Evolutionary conservation across 495 filamentous ascomycete genomes (phyloP), one percentile per base, ranked within the genome.

Genomic region (Penicillium canariense): DNA sequence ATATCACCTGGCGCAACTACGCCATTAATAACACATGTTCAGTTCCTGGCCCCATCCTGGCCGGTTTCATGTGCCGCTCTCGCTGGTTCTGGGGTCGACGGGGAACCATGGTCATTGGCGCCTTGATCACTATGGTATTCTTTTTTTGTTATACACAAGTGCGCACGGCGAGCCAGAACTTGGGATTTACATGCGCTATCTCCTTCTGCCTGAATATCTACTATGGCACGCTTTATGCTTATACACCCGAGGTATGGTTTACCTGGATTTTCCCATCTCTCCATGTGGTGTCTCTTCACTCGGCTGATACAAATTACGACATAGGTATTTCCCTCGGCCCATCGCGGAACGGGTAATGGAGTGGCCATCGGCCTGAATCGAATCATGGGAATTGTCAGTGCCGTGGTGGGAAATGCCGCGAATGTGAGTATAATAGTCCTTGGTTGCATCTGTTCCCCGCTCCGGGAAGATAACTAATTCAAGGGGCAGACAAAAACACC

Each of bases 61-160:
- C 85, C 0, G 86, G 81, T 5, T 83, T 74, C 61, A 82, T 89
- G 77, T 84, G 81, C 64, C 78, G 82, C 20, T 74, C 73, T 8
- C 68, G 63, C 12, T 60, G 79, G 49, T 79, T 86, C 56, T 70
- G 67, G 68, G 87, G 82, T 17, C 77, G 84, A 45, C 77, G 74
- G 39, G 83, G 83, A 42, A 89, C 86, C 11, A 88, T 88, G 85
- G 77, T 78, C 12, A 77, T 86, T 42, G 84, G 83, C 6, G 81
- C 82, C 0, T 46, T 86, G 2, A 48, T 85, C 40, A 86, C 83
- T 5, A 78, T 84, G 75, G 73, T 74, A 20, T 88, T 89, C 67
- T 87, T 87, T 68, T 87, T 89, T 57, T 81, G 78, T 8, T 90
- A 88, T 60, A 87, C 85, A 0, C 69, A 80, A 50, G 81, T 89